Evolutionary conservation across 164 flowering plant genomes (phyloP), one percentile per base, ranked within the genome.

Genomic region (Malania oleifera): DNA sequence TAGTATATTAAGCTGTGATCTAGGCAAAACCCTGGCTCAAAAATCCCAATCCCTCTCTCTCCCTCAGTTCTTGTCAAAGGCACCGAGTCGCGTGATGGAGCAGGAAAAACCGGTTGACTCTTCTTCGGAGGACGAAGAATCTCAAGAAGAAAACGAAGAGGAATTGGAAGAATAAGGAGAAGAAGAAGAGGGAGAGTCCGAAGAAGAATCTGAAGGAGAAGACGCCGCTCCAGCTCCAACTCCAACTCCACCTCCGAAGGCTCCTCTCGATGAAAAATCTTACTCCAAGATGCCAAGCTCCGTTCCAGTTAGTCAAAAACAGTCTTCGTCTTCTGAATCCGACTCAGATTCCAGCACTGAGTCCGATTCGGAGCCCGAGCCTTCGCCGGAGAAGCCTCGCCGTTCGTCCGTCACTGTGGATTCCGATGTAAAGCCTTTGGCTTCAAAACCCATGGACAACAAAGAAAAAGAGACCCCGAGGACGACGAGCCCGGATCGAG

Each of bases 371-470:
- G 72, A 63, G 1, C 53, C 74, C 37, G 72, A 64, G 1, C 35
- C 64, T n/a, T 54, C 35, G 0, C 39, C 49, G 8, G 35, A 31
- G 9, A 31, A 52, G 13, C 27, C 22, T 25, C 40, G 19, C 7
- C 64, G 51, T 2, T 41, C 51, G 2, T 40, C 50, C 8, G n/a
- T 31, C 3, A 40, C 13, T 11, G 49, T 64, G 17, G 67, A 70
- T 26, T 49, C 61, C 1, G 25, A 10, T 25, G 54, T 67, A 10
- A 69, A 67, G 38, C 78, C 78, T 7, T 28, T 69, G n/a, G 60
- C 77, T n/a, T 56, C 75, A 23, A 70, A 70, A 56, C 69, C 82
- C 14, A 69, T 77, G 81, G 70, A 66, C 0, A 67, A 61, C 13
- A 29, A 48, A 0, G n/a, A n/a, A n/a, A n/a, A n/a, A n/a, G 37